phyloP scores from a whole-genome alignment of 768 basidiomycete species.

The Lactarius akahatsu region DNA sequence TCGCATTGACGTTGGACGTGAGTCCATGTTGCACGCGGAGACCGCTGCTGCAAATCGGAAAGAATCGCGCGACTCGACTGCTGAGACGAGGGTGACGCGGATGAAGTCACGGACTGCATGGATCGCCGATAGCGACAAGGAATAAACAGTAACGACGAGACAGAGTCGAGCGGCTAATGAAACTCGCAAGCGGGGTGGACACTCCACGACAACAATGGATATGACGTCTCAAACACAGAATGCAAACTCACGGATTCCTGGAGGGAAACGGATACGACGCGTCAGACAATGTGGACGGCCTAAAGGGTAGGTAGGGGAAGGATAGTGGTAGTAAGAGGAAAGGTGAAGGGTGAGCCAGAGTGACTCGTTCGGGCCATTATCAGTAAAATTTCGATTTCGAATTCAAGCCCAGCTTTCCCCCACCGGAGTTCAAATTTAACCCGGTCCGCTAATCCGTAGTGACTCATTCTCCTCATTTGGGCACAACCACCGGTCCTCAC shows the following conservation, averaged over 20 bases:
- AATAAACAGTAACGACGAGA: constrained; percentile 10
- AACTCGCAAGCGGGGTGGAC: constrained; percentile 16
- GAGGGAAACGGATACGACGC: constrained; percentile 12
- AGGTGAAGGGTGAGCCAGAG: background rate
- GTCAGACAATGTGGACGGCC: constrained; percentile 23
- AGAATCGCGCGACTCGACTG: constrained; percentile 23
- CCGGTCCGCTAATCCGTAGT: background rate
- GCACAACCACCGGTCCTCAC: constrained; percentile 12
- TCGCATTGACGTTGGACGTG: constrained; percentile 30
- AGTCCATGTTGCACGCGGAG: constrained; percentile 29
- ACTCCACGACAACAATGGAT: constrained; percentile 27
- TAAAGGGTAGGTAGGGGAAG: background rate
- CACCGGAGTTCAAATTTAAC: background rate
- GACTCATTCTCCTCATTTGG: constrained; percentile 16
- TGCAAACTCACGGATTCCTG: constrained; percentile 30
- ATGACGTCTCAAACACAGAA: constrained; percentile 29
- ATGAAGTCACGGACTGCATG: constrained; percentile 25
- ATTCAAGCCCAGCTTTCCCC: constrained; percentile 27
- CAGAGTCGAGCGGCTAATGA: constrained; percentile 24
- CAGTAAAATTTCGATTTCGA: constrained; percentile 23
- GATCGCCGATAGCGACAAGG: constrained; percentile 20
- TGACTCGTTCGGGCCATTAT: constrained; percentile 28
- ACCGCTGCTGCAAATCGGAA: constrained; percentile 26
- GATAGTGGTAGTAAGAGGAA: constrained; percentile 17
- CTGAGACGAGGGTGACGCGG: constrained; percentile 21